Conservation (phyloP, 2,329 filamentous ascomycete species). For the Metarhizium rileyi region DNA sequence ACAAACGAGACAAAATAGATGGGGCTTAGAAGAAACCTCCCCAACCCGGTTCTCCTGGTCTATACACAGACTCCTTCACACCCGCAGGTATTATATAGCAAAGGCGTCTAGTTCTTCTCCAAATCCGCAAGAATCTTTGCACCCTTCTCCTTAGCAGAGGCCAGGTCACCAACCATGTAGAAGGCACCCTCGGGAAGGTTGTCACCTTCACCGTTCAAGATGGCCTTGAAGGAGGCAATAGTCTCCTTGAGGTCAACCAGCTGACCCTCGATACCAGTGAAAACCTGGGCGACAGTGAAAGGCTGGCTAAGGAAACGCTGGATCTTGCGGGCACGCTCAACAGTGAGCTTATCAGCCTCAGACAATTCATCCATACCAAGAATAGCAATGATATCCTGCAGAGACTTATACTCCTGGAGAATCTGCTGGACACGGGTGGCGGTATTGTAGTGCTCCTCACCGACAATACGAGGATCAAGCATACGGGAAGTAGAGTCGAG, state of each 20-base stretch:
- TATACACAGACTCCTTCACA: conserved; percentile 43
- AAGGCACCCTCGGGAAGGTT: conserved; percentile 86
- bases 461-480: conserved; percentile 97
- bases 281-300: conserved; percentile 80
- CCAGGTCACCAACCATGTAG: conserved; percentile 98
- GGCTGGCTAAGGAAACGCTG: conserved; percentile 99
- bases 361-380: conserved; percentile 99
- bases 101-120: conserved; percentile 47
- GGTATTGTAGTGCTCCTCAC: conserved; percentile 93
- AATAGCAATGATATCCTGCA: conserved; percentile 99
- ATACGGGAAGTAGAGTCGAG: conserved; percentile 99
- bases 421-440: conserved; percentile 97
- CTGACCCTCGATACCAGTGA: conserved; percentile 89
- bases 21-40: conserved; percentile 40
- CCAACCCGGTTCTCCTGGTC: conserved; percentile 43
- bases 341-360: conserved; percentile 97
- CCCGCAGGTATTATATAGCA: conserved; percentile 26
- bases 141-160: conserved; percentile 88
- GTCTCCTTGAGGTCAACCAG: conserved; percentile 99
- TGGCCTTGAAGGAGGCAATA: conserved; percentile 94
- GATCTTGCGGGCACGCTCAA: conserved; percentile 99
- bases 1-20: conserved; percentile 44
- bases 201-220: conserved; percentile 90
- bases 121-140: conserved; percentile 99
- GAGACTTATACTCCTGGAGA: conserved; percentile 99